phyloP scores from a whole-genome alignment of 495 filamentous ascomycete genomes.

The Aspergillus taichungensis region DNA sequence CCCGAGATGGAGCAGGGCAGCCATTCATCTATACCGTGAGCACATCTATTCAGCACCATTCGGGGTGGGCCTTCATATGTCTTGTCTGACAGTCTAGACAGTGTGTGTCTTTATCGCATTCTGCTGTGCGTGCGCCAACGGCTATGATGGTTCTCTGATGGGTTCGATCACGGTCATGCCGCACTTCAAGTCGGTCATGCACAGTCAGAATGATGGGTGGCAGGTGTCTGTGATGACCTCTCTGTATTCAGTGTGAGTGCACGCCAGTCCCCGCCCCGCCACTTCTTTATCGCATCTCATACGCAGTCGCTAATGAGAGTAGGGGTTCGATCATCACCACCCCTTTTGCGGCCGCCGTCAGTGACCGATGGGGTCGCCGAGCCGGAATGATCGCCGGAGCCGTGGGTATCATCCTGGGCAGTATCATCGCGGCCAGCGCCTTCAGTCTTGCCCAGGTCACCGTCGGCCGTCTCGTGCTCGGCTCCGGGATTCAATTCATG shows the following conservation, averaged over 20 bases:
- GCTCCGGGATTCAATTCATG: slow-evolving; percentile 63
- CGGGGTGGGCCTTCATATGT: too few species aligned
- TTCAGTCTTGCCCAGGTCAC: slow-evolving; percentile 49
- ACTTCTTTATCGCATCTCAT: too few species aligned
- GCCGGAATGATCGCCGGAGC: slow-evolving; percentile 62
- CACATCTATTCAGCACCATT: background rate
- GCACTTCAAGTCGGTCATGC: slow-evolving; percentile 34
- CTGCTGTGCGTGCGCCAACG: slow-evolving; percentile 45
- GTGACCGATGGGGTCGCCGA: slow-evolving; percentile 46
- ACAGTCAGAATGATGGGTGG: slow-evolving; percentile 36
- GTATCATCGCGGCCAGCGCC: slow-evolving; percentile 42
- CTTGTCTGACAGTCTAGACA: slow-evolving; percentile 1
- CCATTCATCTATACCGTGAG: slow-evolving; percentile 47
- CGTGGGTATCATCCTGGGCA: slow-evolving; percentile 53
- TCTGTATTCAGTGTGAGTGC: slow-evolving; percentile 50
- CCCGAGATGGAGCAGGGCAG: slow-evolving; percentile 43
- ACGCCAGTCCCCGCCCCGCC: background rate
- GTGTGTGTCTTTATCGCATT: slow-evolving; percentile 27
- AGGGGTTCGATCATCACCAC: slow-evolving; percentile 46
- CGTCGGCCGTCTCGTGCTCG: slow-evolving; percentile 67
- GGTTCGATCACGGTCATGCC: slow-evolving; percentile 35
- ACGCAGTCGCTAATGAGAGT: too few species aligned
- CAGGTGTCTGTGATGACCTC: slow-evolving; percentile 28
- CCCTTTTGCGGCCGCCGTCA: slow-evolving; percentile 26
- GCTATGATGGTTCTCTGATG: slow-evolving; percentile 51